Evolutionary conservation across 2,329 filamentous ascomycete genomes (phyloP).

Genomic region (Ophiosphaerella narmari): DNA sequence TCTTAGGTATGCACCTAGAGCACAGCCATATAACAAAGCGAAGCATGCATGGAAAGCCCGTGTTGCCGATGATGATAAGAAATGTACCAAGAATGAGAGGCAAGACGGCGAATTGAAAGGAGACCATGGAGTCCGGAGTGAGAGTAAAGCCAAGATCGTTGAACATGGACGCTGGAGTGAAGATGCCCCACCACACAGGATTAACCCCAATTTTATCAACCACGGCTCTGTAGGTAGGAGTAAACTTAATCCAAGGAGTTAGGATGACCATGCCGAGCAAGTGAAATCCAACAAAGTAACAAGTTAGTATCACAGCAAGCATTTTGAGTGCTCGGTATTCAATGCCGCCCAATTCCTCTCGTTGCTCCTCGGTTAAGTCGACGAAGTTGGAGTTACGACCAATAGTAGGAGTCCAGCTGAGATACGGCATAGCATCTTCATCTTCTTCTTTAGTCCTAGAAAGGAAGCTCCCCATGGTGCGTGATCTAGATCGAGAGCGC

Average conservation of each 20-base stretch:
- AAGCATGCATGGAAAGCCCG: conserved; percentile 92
- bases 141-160: conserved; percentile 94
- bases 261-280: conserved; percentile 74
- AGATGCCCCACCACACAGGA: conserved; percentile 89
- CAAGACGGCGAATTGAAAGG: conserved; percentile 78
- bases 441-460: conserved; percentile 57
- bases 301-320: conserved; percentile 74
- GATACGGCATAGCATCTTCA: conserved; percentile 73
- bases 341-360: conserved; percentile 93
- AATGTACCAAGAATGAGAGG: conserved; percentile 79
- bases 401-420: conserved; percentile 91
- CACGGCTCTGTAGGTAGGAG: conserved; percentile 61
- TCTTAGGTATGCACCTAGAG: conserved; percentile 68
- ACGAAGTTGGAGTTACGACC: conserved; percentile 92
- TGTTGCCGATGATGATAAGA: conserved; percentile 92
- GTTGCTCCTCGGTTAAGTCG: conserved; percentile 84
- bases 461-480: conserved; percentile 64
- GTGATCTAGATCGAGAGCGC: conserved; percentile 41
- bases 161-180: conserved; percentile 84
- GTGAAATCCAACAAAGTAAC: conserved; percentile 84
- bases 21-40: conserved; percentile 87
- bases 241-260: conserved; percentile 77
- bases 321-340: conserved; percentile 93
- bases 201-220: conserved; percentile 67
- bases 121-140: conserved; percentile 91